Base-by-base conservation (phyloP, 2,329 filamentous ascomycete genomes). In the Paramyrothecium roridum region DNA sequence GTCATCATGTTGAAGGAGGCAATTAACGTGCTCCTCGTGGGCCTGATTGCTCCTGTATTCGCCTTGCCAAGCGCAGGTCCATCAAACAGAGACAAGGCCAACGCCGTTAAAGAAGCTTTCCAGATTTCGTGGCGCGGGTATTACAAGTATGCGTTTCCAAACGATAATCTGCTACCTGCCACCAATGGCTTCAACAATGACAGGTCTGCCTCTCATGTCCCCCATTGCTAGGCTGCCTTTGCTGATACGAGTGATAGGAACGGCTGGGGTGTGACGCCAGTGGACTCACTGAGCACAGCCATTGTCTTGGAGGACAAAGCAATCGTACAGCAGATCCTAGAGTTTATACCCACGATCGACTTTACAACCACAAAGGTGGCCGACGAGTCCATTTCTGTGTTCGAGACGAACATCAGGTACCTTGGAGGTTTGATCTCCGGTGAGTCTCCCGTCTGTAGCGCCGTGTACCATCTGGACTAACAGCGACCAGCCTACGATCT, bases 331-430 rank as follows among this genome's bases (percentile, higher is more conserved):
- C 77, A 85, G 53, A 92, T 96, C 59, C 71, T 96, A 20, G 77
- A 87, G 7, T 87, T 86, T 66, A 82, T 96, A 48, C 80, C 84
- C 0, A 82, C 73, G 0, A 87, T 96, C 64, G 78, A 96, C 70
- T 96, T 90, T 66, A 80, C 80, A 46, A 75, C 78, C 12, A 89
- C 87, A 1, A 56, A 59, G 3, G 55, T 59, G 51, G 53, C 52
- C 3, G 65, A 77, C 2, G 71, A 77, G 2, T 72, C 77, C 11
- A 85, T 96, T 50, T 93, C 88, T 40, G 73, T 96, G 8, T 96
- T 96, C 65, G 92, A 96, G 73, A 96, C 91, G 0, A 96, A 90
- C 1, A 96, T 96, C 65, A 86, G 92, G 26, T 96, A 96, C 65
- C 75, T 96, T 1, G 92, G 84, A 11, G 92, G 91, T 17, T 79